Evolutionary conservation across 1,284 basidiomycete genomes (phyloP).

Genomic region (Cryptococcus floricola): DNA sequence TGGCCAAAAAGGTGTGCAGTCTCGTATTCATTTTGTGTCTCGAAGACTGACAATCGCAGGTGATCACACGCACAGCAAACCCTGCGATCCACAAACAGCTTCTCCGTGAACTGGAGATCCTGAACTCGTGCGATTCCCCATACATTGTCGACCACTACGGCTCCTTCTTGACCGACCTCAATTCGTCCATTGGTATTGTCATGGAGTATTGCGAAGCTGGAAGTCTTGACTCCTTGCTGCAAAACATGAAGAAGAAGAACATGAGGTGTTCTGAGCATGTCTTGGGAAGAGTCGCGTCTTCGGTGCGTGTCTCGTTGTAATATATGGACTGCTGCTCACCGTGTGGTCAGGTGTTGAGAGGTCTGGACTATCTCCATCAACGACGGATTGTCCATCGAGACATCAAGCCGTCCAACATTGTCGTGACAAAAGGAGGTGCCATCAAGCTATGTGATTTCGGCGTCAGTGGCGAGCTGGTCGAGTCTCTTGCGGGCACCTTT

Average conservation of each 20-base stretch:
- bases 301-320: slow-evolving; percentile 55
- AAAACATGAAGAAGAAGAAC: slow-evolving; percentile 74
- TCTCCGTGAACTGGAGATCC: slow-evolving; percentile 85
- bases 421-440: slow-evolving; percentile 77
- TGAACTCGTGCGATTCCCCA: slow-evolving; percentile 74
- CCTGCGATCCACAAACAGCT: slow-evolving; percentile 82
- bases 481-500: slow-evolving; percentile 88
- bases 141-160: slow-evolving; percentile 93
- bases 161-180: slow-evolving; percentile 88
- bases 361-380: slow-evolving; percentile 86
- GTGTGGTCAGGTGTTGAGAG: slow-evolving; percentile 65
- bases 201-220: slow-evolving; percentile 92
- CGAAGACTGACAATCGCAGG: slow-evolving; percentile 48
- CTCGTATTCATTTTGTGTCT: not conserved
- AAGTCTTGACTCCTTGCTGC: slow-evolving; percentile 76
- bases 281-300: slow-evolving; percentile 83
- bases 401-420: slow-evolving; percentile 82
- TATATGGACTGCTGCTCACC: not conserved
- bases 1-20: slow-evolving; percentile 74
- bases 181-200: slow-evolving; percentile 88
- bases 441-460: slow-evolving; percentile 96
- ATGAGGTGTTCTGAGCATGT: slow-evolving; percentile 86
- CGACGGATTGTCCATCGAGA: slow-evolving; percentile 92
- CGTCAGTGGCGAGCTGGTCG: slow-evolving; percentile 89
- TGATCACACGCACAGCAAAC: slow-evolving; percentile 89